Evolutionary conservation across 1,284 basidiomycete species (phyloP), one percentile per base, ranked within the genome.

Genomic region (Moesziomyces antarcticus): DNA sequence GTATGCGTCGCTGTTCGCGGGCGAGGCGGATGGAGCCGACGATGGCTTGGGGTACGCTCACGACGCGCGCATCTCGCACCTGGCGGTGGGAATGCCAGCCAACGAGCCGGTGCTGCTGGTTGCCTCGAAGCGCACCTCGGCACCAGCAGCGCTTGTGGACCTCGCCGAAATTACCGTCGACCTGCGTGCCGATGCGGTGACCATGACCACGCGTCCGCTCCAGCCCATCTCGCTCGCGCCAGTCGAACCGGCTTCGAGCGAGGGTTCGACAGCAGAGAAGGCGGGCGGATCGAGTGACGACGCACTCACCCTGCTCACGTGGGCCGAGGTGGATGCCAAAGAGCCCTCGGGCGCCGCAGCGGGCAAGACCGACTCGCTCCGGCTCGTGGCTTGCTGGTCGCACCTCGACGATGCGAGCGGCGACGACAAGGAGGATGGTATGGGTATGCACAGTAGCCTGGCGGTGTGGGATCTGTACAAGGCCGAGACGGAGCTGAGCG

Each of bases 191-290:
- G 73, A 75, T 20, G 18, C 56, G 1, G 33, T 67, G 18, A 66
- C 50, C 14, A 71, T 75, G 73, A 65, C 60, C 50, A 75, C 73
- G 4, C 47, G 73, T 18, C 73, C 73, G 22, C 37, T 75, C 27
- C 58, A 62, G 45, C 42, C 69, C 6, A 33, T 45, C 5, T 61
- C 62, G 20, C 52, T 71, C 10, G 57, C 55, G 3, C 16, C 48
- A 24, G 51, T 47, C 20, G 58, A 40, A 43, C 50, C 37, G 1
- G 37, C 35, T 22, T 22, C 45, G 1, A 42, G 5, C 33, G 48
- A 58, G 7, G 27, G 41, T 21, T 13, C 22, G 4, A 20, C 42
- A 14, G 9, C 35, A 2, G 21, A 35, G 4, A n/a, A 18, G 14
- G 37, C 11, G 47, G 20, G 18, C 18, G 46, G 35, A 13, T 25